These are phyloP conservation scores for Suillus variegatus DNA, from an alignment of 768 basidiomycete genomes.

Conservation along the genomic window DNA sequence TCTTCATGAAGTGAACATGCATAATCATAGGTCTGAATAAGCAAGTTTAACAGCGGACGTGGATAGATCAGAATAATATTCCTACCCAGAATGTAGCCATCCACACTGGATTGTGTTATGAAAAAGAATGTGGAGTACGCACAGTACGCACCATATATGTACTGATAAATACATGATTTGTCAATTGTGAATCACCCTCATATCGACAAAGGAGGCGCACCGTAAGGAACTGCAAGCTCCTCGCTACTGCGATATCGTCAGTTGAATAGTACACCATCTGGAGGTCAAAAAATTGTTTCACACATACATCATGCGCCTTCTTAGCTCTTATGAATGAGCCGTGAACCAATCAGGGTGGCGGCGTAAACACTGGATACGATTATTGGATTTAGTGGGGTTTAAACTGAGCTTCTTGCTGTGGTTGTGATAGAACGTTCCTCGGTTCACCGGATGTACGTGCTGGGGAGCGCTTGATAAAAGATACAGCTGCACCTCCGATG, in stretches of 20 bases:
- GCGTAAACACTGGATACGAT: too few species aligned
- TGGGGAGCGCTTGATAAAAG: too few species aligned
- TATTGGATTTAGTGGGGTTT: too few species aligned
- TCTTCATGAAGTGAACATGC: not conserved
- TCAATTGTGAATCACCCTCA: not conserved
- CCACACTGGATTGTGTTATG: not conserved
- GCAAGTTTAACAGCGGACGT: not conserved
- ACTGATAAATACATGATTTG: not conserved
- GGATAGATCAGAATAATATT: not conserved
- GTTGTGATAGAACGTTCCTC: too few species aligned
- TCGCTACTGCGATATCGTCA: not conserved
- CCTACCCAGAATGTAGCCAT: not conserved
- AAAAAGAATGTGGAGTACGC: not conserved
- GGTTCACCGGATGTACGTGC: too few species aligned
- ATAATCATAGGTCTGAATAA: not conserved
- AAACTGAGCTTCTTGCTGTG: too few species aligned
- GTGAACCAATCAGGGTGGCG: too few species aligned
- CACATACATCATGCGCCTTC: too few species aligned
- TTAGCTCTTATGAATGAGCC: too few species aligned
- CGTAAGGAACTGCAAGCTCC: not conserved
- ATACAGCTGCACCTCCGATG: too few species aligned
- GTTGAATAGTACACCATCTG: not conserved
- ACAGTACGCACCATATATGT: not conserved
- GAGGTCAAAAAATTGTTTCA: not conserved
- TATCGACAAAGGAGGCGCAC: not conserved